phyloP scores from a whole-genome alignment of 768 basidiomycete genomes.

The Suillus decipiens region DNA sequence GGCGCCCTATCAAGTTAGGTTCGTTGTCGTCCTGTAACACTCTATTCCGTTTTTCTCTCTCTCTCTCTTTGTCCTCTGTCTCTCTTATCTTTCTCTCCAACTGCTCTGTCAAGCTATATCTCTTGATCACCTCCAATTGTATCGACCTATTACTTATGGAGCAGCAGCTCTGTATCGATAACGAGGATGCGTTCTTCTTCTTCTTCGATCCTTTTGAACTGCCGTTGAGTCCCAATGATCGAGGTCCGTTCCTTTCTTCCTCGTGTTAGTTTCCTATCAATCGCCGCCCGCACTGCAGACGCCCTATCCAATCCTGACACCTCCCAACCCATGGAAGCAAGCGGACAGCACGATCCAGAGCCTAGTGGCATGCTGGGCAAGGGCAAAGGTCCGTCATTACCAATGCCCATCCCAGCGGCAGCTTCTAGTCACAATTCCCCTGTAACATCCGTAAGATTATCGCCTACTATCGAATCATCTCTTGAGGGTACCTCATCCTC shows the following conservation, averaged over 20 bases:
- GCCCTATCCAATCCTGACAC: not conserved
- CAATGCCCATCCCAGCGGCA: conserved; percentile 51
- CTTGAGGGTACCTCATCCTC: conserved; percentile 23
- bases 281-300: conserved; percentile 15
- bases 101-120: conserved; percentile 14
- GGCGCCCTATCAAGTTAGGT: conserved; percentile 23
- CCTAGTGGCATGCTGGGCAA: conserved; percentile 43
- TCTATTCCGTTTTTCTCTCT: not conserved
- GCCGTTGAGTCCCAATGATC: not conserved
- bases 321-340: not conserved
- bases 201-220: conserved; percentile 51
- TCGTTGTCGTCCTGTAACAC: conserved; percentile 24
- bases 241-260: conserved; percentile 14
- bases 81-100: conserved; percentile 22
- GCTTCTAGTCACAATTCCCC: conserved; percentile 23
- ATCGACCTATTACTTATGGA: conserved; percentile 32
- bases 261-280: conserved; percentile 4
- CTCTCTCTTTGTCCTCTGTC: conserved; percentile 10
- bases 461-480: not conserved
- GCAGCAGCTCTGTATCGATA: conserved; percentile 49
- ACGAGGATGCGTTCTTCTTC: conserved; percentile 53
- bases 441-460: conserved; percentile 15
- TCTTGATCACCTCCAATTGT: conserved; percentile 20
- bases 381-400: conserved; percentile 57
- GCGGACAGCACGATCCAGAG: conserved; percentile 19